Conservation (phyloP, 139 green algal genomes). For the Chlamydomonas sp. region DNA sequence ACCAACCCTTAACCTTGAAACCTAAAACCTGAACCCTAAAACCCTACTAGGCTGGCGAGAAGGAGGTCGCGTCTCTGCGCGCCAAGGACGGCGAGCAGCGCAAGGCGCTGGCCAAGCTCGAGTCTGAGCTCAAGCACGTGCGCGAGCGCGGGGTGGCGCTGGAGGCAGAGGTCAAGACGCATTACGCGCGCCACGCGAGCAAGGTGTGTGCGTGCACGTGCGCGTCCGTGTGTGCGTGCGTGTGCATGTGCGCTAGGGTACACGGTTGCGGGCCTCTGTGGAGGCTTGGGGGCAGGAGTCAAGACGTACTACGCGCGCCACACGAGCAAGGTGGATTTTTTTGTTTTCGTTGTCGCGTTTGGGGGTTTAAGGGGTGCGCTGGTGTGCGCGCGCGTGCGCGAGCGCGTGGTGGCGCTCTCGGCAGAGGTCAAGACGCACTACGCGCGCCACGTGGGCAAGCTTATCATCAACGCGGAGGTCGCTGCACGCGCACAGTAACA, state of each 20-base stretch:
- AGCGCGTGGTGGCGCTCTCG: slow-evolving; percentile 21
- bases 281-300: slow-evolving; percentile 26
- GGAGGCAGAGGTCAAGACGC: slow-evolving; percentile 19
- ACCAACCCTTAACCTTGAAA: too few relatives aligned
- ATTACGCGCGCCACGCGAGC: slow-evolving; percentile 21
- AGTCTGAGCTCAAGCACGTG: slow-evolving; percentile 23
- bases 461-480: too few relatives aligned
- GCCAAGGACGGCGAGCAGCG: slow-evolving; percentile 28
- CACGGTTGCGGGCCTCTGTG: too few relatives aligned
- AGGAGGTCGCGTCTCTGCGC: slow-evolving; percentile 40
- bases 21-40: too few relatives aligned
- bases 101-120: slow-evolving; percentile 34
- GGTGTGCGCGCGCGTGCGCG: not conserved
- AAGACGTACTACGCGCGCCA: slow-evolving; percentile 22
- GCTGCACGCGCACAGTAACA: too few relatives aligned
- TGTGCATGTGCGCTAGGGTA: too few relatives aligned
- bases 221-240: too few relatives aligned
- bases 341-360: too few relatives aligned
- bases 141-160: slow-evolving; percentile 19
- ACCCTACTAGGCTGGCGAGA: slow-evolving; percentile 20
- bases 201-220: too few relatives aligned
- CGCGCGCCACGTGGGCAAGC: slow-evolving; percentile 4
- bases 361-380: too few relatives aligned
- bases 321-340: not conserved
- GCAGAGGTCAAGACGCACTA: slow-evolving; percentile 27